Evolutionary conservation across 495 filamentous ascomycete species (phyloP).

Genomic region (Aspergillus heteromorphus): DNA sequence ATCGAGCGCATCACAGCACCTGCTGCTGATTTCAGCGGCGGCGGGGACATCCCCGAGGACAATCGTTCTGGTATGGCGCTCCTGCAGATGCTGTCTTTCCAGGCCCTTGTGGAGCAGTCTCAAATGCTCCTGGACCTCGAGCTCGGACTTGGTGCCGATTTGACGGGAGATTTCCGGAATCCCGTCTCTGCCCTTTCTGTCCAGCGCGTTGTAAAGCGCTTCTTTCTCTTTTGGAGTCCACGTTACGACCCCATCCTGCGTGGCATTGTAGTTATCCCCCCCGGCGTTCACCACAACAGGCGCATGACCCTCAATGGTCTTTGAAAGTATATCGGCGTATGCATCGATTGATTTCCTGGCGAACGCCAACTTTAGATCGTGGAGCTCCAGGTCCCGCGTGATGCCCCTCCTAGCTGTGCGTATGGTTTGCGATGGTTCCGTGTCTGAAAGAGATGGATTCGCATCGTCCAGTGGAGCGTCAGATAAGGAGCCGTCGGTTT

Average conservation of each 20-base stretch:
- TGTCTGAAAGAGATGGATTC: not conserved
- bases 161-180: slow-evolving; percentile 53
- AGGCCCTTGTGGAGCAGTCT: slow-evolving; percentile 50
- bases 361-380: slow-evolving; percentile 8
- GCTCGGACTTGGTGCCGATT: slow-evolving; percentile 64
- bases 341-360: slow-evolving; percentile 13
- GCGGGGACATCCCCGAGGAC: slow-evolving; percentile 53
- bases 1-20: slow-evolving; percentile 63
- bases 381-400: slow-evolving; percentile 9
- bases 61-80: slow-evolving; percentile 19
- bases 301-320: slow-evolving; percentile 42
- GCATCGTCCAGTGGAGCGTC: not conserved
- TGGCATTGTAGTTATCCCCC: slow-evolving; percentile 22
- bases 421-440: not conserved
- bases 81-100: slow-evolving; percentile 26
- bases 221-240: slow-evolving; percentile 72
- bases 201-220: slow-evolving; percentile 59
- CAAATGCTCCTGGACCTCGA: slow-evolving; percentile 70
- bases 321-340: slow-evolving; percentile 58
- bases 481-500: not conserved
- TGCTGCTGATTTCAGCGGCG: slow-evolving; percentile 65
- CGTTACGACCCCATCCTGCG: slow-evolving; percentile 58
- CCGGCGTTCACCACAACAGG: slow-evolving; percentile 2
- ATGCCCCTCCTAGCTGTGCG: not conserved
- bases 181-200: slow-evolving; percentile 56